phyloP scores from a whole-genome alignment of 2,329 filamentous ascomycete genomes.

The Colletotrichum filicis region DNA sequence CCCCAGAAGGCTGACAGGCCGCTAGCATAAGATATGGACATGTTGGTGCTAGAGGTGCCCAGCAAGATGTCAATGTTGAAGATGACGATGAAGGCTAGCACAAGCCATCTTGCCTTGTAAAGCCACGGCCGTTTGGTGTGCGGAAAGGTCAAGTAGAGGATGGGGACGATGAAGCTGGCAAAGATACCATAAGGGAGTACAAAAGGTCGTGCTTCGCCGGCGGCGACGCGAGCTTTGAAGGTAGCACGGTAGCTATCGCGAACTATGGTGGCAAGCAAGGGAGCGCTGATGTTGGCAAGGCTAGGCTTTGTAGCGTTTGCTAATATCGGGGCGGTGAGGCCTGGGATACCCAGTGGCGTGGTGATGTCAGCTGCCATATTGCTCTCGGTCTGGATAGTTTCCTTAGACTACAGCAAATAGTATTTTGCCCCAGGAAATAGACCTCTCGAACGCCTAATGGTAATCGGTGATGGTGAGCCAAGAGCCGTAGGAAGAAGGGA shows the following conservation, averaged over 20 bases:
- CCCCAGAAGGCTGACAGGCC: slow-evolving; percentile 64
- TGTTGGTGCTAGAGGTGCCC: slow-evolving; percentile 60
- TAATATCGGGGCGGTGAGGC: slow-evolving; percentile 13
- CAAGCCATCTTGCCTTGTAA: slow-evolving; percentile 60
- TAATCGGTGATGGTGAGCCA: background rate
- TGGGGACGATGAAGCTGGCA: slow-evolving; percentile 59
- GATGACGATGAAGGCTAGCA: slow-evolving; percentile 54
- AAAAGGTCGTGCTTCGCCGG: slow-evolving; percentile 57
- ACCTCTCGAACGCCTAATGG: background rate
- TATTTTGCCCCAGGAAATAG: background rate
- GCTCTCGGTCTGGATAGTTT: background rate
- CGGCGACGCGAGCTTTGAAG: slow-evolving; percentile 49
- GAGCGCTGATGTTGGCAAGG: slow-evolving; percentile 26
- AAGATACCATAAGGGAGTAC: slow-evolving; percentile 63
- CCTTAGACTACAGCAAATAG: background rate
- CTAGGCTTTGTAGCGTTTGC: slow-evolving; percentile 17
- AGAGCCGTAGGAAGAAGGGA: background rate
- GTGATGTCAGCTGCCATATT: slow-evolving; percentile 25
- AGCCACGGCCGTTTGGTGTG: slow-evolving; percentile 62
- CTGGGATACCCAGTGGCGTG: slow-evolving; percentile 19
- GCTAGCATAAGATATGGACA: slow-evolving; percentile 59
- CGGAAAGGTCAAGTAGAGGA: slow-evolving; percentile 66
- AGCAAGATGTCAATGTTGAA: slow-evolving; percentile 57
- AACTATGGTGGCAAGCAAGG: slow-evolving; percentile 37
- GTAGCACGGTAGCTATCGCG: slow-evolving; percentile 45